Percentiles rank a stretch among this genome's conserved stretches.
phyloP scores from a whole-genome alignment of 495 filamentous ascomycete species.

The Astrothelium macrocarpum region DNA sequence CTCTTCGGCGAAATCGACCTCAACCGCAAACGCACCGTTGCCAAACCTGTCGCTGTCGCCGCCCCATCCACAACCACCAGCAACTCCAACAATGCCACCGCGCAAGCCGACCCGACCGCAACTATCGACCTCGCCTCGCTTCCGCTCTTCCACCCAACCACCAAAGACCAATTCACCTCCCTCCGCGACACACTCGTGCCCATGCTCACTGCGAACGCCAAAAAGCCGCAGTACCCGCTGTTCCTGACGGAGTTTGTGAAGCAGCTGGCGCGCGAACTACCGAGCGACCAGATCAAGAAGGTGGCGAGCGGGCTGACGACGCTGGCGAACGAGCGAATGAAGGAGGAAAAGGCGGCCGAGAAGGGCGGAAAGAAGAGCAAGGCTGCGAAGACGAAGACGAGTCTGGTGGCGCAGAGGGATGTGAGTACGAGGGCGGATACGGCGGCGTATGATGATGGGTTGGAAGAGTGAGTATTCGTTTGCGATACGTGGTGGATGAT shows the following conservation, averaged over 20 bases:
- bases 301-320: constrained; percentile 73
- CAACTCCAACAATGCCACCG: constrained; percentile 25
- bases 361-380: constrained; percentile 96
- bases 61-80: neutral
- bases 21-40: constrained; percentile 30
- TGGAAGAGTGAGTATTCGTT: constrained; percentile 58
- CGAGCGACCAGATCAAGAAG: constrained; percentile 91
- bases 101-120: constrained; percentile 61
- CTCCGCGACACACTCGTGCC: constrained; percentile 68
- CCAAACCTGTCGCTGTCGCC: constrained; percentile 52
- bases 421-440: constrained; percentile 54
- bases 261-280: constrained; percentile 75
- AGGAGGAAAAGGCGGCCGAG: constrained; percentile 90
- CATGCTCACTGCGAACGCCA: constrained; percentile 58
- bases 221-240: constrained; percentile 80
- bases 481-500: neutral
- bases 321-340: constrained; percentile 95
- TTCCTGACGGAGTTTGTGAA: constrained; percentile 89
- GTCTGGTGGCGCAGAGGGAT: constrained; percentile 61
- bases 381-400: constrained; percentile 86
- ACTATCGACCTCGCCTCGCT: constrained; percentile 71
- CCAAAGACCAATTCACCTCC: constrained; percentile 70
- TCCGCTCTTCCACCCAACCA: constrained; percentile 78
- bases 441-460: constrained; percentile 62
- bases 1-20: constrained; percentile 72